phyloP scores from a whole-genome alignment of 116 monocot genomes.

The Dioscorea cayenensis region DNA sequence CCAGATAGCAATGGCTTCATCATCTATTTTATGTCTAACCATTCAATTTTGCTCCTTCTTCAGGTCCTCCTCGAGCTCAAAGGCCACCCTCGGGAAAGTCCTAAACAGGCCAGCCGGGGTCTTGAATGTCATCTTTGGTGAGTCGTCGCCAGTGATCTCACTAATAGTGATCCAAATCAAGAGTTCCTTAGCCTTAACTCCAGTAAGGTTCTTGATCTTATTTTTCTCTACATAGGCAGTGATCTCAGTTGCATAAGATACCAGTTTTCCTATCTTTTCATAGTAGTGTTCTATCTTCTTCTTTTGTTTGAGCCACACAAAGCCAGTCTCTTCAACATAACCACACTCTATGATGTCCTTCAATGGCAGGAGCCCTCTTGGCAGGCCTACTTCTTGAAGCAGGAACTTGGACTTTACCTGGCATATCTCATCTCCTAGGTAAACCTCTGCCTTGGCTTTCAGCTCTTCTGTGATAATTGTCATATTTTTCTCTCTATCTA shows the following conservation, averaged over 20 bases:
- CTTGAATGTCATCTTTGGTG: constrained; percentile 15
- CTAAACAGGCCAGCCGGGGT: constrained; percentile 11
- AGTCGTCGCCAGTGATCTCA: constrained; percentile 24
- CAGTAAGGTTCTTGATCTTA: constrained; percentile 22
- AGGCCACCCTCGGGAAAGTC: constrained; percentile 13
- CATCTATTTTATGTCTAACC: too few species aligned
- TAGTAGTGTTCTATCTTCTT: constrained; percentile 28
- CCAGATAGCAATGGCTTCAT: too few species aligned
- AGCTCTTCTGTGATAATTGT: constrained; percentile 34
- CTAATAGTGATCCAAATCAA: constrained; percentile 15
- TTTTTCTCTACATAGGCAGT: constrained; percentile 24
- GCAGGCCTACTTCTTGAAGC: constrained; percentile 33
- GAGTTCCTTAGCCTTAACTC: constrained; percentile 32
- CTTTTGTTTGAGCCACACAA: constrained; percentile 55
- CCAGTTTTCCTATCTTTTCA: constrained; percentile 8
- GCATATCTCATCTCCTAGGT: constrained; percentile 39
- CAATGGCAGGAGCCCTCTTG: constrained; percentile 41
- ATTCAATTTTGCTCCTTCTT: neutral
- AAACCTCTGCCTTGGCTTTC: constrained; percentile 46
- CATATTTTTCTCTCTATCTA: neutral
- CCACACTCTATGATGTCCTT: constrained; percentile 52
- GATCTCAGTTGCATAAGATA: constrained; percentile 22
- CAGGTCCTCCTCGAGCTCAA: constrained; percentile 13
- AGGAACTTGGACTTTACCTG: constrained; percentile 40
- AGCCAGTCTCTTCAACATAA: constrained; percentile 40